Conservation (phyloP, 331 rosid species). For the Phaseolus coccineus region DNA sequence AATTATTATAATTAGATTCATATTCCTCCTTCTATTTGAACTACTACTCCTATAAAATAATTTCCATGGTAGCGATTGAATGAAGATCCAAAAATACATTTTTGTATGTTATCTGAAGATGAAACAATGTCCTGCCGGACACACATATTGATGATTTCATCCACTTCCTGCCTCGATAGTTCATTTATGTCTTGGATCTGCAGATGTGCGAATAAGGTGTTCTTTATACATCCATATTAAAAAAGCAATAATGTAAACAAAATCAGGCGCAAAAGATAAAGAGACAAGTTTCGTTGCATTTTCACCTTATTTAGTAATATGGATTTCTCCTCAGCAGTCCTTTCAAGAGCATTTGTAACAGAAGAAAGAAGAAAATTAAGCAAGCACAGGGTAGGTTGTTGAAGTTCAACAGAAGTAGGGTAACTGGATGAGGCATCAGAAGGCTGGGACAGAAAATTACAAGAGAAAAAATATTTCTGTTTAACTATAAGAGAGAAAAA, state of each 20-base stretch:
- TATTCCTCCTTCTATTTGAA: slow-evolving; percentile 13
- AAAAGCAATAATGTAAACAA: not conserved
- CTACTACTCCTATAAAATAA: slow-evolving; percentile 31
- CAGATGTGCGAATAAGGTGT: slow-evolving; percentile 27
- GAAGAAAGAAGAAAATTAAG: slow-evolving; percentile 76
- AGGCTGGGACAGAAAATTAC: slow-evolving; percentile 57
- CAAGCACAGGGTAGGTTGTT: slow-evolving; percentile 75
- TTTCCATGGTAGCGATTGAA: not conserved
- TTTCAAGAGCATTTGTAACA: slow-evolving; percentile 75
- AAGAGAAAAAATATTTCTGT: slow-evolving; percentile 22
- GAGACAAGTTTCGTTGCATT: slow-evolving; percentile 7
- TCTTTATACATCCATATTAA: not conserved
- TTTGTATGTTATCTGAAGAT: slow-evolving; percentile 81
- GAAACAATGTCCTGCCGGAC: slow-evolving; percentile 64
- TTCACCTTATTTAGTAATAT: slow-evolving; percentile 77
- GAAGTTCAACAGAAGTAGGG: slow-evolving; percentile 62
- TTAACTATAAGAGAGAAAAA: not conserved
- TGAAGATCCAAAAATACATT: slow-evolving; percentile 30
- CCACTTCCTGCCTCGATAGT: slow-evolving; percentile 92
- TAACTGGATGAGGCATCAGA: slow-evolving; percentile 59
- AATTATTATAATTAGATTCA: slow-evolving; percentile 17
- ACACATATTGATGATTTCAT: slow-evolving; percentile 79
- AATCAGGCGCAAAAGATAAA: not conserved
- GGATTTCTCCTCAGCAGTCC: slow-evolving; percentile 88
- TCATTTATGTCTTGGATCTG: slow-evolving; percentile 94